Evolutionary conservation across 1,139 yeast genomes (phyloP), one percentile per base, ranked within the genome.

Genomic region (Candida labiduridarum): DNA sequence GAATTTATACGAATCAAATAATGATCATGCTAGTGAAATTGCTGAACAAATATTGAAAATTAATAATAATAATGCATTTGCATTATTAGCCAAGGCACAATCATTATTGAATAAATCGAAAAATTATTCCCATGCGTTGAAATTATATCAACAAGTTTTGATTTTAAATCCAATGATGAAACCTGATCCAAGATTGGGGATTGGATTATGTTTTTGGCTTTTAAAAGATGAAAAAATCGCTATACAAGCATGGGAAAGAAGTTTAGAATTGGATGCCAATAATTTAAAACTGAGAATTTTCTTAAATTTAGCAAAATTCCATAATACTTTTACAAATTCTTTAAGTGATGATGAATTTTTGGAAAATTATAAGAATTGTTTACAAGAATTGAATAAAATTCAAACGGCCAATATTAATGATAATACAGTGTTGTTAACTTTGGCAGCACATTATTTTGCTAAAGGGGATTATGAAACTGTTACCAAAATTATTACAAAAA

Each of bases 151-250:
- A 70, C 89, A 86, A 56, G 86, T 89, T 9, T 75, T 94, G 57
- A 79, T 85, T 44, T 76, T 86, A 47, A 85, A 90, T 56, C 98
- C 98, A 1, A 64, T 84, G 38, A 74, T 87, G 62, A 79, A 80
- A 56, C 98, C 98, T 1, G 99, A 94, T 67, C 96, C 99, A 18
- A 79, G 99, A 68, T 80, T 94, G 52, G 99, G 99, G 22, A 85
- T 94, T 56, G 99, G 99, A 40, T 74, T 94, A 59, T 92, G 98
- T 67, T 92, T 86, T 64, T 94, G 97, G 97, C 83, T 84, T 54
- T 73, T 94, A 53, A 87, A 86, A 49, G 96, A 90, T 64, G 81
- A 82, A 56, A 79, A 79, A 44, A 81, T 90, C 76, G 98, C 99
- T 0, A 64, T 80, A 9, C 74, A 74, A 44, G 85, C 98, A 0